Evolutionary conservation across 495 filamentous ascomycete species (phyloP), one percentile per base, ranked within the genome.

Genomic region (Podospora fimiseda): DNA sequence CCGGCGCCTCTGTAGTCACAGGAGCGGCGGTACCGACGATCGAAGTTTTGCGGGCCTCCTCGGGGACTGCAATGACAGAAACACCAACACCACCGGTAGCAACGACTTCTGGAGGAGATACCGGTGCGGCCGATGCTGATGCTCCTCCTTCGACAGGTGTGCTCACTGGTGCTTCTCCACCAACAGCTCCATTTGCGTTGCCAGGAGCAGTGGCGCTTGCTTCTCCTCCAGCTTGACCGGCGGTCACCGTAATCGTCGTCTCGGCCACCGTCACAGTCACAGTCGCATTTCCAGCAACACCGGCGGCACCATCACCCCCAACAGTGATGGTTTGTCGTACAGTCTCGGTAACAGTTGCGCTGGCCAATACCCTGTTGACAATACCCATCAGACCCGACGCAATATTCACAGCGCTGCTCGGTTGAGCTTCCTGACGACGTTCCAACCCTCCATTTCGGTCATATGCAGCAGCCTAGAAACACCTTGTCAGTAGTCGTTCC

Each of bases 291-390:
- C 60, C 60, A 15, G 47, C 64, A 1, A 38, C 40, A 13, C 51
- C 58, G 9, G 19, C 60, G 9, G 44, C 61, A 11, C 56, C 63
- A 9, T 23, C 58, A 16, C 43, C 58, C 14, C 64, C 66, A 7
- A 66, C 67, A 3, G 66, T 69, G 19, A 69, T 53, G 18, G 64
- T 69, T 47, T 62, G 57, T 30, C 53, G 48, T 13, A 72, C 43
- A 3, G 71, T 74, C 59, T 70, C 67, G 39, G 72, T 75, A 19
- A 75, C 67, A 2, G 67, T 70, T 45, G 56, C 48, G 18, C 43
- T 52, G 50, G 39, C 62, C 36, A 51, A 38, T 11, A 64, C 24
- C 33, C 60, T 49, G 48, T 38, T 49, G 38, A 51, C 40, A 13
- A 59, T 38, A 38, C 43, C 53, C 42, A 55, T 53, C 40, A 58